A percentile compares a stretch with the other conserved stretches of the same genome.
These are phyloP conservation scores for Aeminium ludgeri DNA, from an alignment of 495 filamentous ascomycete species.

Conservation along the genomic window DNA sequence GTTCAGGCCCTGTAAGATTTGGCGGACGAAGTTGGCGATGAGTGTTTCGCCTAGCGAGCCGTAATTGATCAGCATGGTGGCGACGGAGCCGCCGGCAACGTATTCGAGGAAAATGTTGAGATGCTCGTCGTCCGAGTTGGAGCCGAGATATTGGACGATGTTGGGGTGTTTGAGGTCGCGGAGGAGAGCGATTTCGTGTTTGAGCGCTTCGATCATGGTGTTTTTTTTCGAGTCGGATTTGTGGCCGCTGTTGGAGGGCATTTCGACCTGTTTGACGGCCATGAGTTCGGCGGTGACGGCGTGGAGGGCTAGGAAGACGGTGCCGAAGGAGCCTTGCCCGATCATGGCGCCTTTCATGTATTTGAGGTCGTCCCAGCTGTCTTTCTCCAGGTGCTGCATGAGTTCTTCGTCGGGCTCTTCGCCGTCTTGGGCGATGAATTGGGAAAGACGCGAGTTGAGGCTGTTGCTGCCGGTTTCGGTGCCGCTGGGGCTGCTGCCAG, in stretches of 20 bases:
- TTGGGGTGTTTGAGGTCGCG: constrained; percentile 91
- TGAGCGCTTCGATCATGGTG: constrained; percentile 91
- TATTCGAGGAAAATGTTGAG: constrained; percentile 99
- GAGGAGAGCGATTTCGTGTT: constrained; percentile 87
- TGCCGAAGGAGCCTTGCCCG: constrained; percentile 91
- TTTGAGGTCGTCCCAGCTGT: constrained; percentile 85
- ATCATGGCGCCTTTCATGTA: constrained; percentile 99
- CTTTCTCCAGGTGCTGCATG: constrained; percentile 57
- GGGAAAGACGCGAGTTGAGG: constrained; percentile 49
- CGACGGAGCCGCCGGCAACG: constrained; percentile 91
- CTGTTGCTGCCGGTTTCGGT: constrained; percentile 39
- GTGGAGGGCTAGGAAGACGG: constrained; percentile 92
- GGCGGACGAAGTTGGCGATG: constrained; percentile 89
- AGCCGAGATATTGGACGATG: constrained; percentile 95
- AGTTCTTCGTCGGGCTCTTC: constrained; percentile 59
- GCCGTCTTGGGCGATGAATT: constrained; percentile 54
- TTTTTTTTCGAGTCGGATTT: constrained; percentile 81
- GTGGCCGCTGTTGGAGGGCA: constrained; percentile 63
- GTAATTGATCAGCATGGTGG: constrained; percentile 95
- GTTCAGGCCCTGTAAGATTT: constrained; percentile 86
- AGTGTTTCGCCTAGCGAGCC: constrained; percentile 84
- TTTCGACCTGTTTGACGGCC: constrained; percentile 96
- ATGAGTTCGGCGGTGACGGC: constrained; percentile 93
- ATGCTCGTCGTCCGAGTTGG: constrained; percentile 73
- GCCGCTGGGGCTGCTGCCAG: constrained; percentile 50